phyloP scores from a whole-genome alignment of 305 asterid genomes.

The Nicotiana rustica region DNA sequence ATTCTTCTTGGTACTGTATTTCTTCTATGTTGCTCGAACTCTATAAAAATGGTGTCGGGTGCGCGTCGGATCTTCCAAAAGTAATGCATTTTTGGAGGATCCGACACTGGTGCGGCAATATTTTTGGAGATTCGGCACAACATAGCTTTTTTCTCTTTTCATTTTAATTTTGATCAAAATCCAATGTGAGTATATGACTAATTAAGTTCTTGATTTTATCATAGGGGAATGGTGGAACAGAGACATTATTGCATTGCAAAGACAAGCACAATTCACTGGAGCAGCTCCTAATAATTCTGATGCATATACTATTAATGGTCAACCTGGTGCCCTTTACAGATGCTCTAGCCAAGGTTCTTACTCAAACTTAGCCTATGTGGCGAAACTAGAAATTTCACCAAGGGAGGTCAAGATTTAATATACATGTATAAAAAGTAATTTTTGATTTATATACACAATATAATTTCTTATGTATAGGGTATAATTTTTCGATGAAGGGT shows the following conservation, averaged over 20 bases:
- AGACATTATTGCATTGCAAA: slow-evolving; percentile 59
- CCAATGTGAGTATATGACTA: not conserved
- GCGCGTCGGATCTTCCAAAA: too few relatives aligned
- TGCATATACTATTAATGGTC: slow-evolving; percentile 89
- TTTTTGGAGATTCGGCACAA: too few relatives aligned
- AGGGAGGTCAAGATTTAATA: too few relatives aligned
- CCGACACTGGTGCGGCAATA: too few relatives aligned
- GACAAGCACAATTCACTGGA: slow-evolving; percentile 69
- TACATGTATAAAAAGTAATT: too few relatives aligned
- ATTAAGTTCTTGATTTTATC: not conserved
- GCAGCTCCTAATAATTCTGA: slow-evolving; percentile 80
- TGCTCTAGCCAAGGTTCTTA: slow-evolving; percentile 75
- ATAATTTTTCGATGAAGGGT: too few relatives aligned
- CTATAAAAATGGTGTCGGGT: too few relatives aligned
- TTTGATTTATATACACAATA: too few relatives aligned
- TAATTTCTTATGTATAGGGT: too few relatives aligned
- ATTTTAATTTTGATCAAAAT: not conserved
- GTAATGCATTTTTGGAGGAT: too few relatives aligned
- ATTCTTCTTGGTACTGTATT: slow-evolving; percentile 66
- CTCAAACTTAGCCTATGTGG: not conserved
- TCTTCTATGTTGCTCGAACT: not conserved
- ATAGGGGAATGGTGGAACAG: slow-evolving; percentile 94
- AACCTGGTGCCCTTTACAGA: slow-evolving; percentile 78
- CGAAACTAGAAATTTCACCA: too few relatives aligned
- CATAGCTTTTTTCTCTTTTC: not conserved